phyloP scores from a whole-genome alignment of 1,284 basidiomycete genomes.

The Ceratobasidium sp. region DNA sequence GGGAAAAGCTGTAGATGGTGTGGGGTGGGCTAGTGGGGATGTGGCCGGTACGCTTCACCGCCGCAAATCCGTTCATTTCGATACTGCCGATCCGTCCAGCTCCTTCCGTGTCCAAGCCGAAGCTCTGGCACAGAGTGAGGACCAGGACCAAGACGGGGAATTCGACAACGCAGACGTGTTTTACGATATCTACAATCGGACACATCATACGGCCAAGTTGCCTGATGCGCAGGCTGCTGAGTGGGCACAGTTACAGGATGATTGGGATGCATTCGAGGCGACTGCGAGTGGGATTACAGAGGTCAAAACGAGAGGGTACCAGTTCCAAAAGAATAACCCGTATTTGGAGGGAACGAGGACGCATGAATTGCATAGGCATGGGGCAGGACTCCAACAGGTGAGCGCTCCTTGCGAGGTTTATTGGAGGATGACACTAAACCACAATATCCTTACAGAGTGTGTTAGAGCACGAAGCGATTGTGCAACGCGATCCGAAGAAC shows the following conservation, averaged over 20 bases:
- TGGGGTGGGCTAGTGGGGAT: conserved; percentile 49
- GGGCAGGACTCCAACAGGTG: conserved; percentile 42
- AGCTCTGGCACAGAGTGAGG: conserved; percentile 36
- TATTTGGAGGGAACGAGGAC: conserved; percentile 71
- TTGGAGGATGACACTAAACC: background rate
- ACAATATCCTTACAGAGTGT: conserved; percentile 68
- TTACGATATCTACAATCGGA: conserved; percentile 36
- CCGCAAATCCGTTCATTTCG: conserved; percentile 57
- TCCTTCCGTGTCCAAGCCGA: conserved; percentile 52
- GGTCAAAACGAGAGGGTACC: conserved; percentile 63
- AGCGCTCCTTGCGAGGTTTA: background rate
- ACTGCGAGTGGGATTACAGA: conserved; percentile 70
- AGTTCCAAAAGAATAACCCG: conserved; percentile 85
- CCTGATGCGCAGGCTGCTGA: conserved; percentile 55
- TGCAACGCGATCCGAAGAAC: conserved; percentile 80
- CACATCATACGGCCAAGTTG: conserved; percentile 45
- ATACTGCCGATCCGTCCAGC: conserved; percentile 47
- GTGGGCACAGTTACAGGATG: conserved; percentile 76
- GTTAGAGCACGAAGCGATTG: conserved; percentile 89
- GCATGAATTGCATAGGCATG: conserved; percentile 63
- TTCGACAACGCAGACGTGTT: conserved; percentile 38
- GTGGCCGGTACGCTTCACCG: conserved; percentile 42
- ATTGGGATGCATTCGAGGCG: conserved; percentile 87
- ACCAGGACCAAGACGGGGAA: conserved; percentile 46
- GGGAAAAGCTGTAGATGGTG: conserved; percentile 52